Evolutionary conservation across 345 rosid genomes (phyloP), one percentile per base, ranked within the genome.

Genomic region (Passiflora organensis): DNA sequence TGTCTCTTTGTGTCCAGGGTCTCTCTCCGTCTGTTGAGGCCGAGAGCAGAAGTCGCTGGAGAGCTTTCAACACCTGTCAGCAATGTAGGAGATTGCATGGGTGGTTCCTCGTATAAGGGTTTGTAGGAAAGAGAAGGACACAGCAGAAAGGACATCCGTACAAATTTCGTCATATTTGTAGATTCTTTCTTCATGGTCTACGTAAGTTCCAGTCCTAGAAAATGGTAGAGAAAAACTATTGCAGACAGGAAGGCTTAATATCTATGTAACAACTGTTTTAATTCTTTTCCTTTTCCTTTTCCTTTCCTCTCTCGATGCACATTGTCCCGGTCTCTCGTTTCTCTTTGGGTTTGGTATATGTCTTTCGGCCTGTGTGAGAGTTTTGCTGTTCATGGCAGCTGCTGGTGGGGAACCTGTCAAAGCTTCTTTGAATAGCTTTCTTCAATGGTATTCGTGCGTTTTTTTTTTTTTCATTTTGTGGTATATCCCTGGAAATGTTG

Each of bases 11-110:
- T n/a, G n/a, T n/a, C n/a, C n/a, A n/a, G n/a, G n/a, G n/a, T n/a
- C n/a, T n/a, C n/a, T n/a, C n/a, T n/a, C n/a, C n/a, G n/a, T n/a
- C n/a, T n/a, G n/a, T n/a, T n/a, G n/a, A n/a, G n/a, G 80, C n/a
- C n/a, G n/a, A n/a, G n/a, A 69, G 77, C 60, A 56, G 68, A 66
- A 56, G 66, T 72, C 73, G 75, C 59, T 59, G 61, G 32, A 44
- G 49, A 63, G 71, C 66, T 38, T 46, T 39, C 21, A 69, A 66
- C 76, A 67, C 68, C 19, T 70, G 82, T 70, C 76, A 68, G 43
- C 41, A 32, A 38, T 52, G 44, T 36, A 50, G 52, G 15, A 21
- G 60, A n/a, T n/a, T n/a, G n/a, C n/a, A n/a, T n/a, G n/a, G n/a
- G n/a, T n/a, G n/a, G n/a, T n/a, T n/a, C 62, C 25, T 41, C n/a